Percentiles rank a stretch among this genome's conserved stretches.
These are phyloP conservation scores for Schizophyllum commune DNA, from an alignment of 1,284 basidiomycete species.

Conservation along the genomic window DNA sequence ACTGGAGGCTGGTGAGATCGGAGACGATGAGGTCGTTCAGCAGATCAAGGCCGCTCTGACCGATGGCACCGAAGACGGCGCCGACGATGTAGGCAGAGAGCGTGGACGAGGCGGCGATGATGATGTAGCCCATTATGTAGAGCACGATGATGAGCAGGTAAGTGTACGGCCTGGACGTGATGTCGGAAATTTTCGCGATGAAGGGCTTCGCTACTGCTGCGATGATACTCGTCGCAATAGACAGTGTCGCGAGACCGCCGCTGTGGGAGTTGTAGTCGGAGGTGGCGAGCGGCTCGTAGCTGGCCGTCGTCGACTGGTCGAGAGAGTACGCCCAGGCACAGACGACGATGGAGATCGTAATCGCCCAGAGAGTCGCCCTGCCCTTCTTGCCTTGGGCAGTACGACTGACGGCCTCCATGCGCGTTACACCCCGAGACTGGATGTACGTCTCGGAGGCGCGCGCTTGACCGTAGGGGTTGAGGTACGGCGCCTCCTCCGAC, in stretches of 20 bases:
- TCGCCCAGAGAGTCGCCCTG: constrained; percentile 5
- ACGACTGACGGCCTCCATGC: constrained; percentile 11
- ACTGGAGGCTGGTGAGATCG: constrained; percentile 54
- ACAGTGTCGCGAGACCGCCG: background rate
- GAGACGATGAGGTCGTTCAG: constrained; percentile 46
- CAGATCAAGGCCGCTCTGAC: constrained; percentile 39
- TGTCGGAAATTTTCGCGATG: constrained; percentile 50
- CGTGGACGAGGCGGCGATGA: constrained; percentile 40
- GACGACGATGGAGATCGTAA: constrained; percentile 9
- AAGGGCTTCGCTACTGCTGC: constrained; percentile 55
- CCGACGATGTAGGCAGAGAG: constrained; percentile 20
- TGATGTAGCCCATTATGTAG: constrained; percentile 30
- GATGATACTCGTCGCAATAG: constrained; percentile 29
- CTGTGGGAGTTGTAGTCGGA: background rate
- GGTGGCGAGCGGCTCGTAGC: constrained; percentile 10
- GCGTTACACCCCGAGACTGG: constrained; percentile 11
- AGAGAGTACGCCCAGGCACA: constrained; percentile 13
- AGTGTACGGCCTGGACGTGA: constrained; percentile 29
- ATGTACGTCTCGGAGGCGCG: constrained; percentile 1
- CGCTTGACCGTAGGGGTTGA: background rate
- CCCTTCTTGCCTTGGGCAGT: constrained; percentile 7
- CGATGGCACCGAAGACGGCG: constrained; percentile 31
- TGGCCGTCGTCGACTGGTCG: constrained; percentile 8
- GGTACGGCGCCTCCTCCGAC: background rate
- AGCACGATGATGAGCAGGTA: constrained; percentile 19